Evolutionary conservation across 2,329 filamentous ascomycete genomes (phyloP).

Genomic region (Chlorencoelia australis): DNA sequence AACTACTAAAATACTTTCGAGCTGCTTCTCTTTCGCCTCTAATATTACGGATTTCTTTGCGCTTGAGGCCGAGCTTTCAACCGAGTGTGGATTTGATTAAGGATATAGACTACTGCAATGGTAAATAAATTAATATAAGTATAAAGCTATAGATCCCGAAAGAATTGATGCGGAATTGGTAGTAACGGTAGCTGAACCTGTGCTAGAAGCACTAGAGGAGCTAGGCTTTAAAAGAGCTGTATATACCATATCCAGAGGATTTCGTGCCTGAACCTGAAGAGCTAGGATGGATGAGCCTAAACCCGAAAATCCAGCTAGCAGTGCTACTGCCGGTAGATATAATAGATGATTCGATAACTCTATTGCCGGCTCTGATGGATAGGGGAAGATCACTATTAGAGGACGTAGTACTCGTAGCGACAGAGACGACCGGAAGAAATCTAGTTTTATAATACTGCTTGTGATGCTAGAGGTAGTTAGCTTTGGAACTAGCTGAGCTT

Average conservation of each 20-base stretch:
- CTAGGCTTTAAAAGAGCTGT: conserved; percentile 1
- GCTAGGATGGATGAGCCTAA: too few species aligned
- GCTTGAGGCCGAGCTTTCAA: too few species aligned
- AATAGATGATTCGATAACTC: conserved; percentile 5
- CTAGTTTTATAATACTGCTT: conserved; percentile 4
- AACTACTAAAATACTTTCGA: too few species aligned
- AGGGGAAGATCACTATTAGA: conserved; percentile 16
- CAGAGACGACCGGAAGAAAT: conserved; percentile 9
- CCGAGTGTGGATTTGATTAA: too few species aligned
- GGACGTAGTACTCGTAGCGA: conserved; percentile 8
- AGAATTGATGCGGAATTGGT: neutral
- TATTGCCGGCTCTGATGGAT: conserved; percentile 9
- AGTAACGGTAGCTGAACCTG: conserved; percentile 2
- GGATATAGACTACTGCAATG: too few species aligned
- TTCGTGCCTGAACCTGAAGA: conserved; percentile 6
- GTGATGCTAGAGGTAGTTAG: conserved; percentile 6
- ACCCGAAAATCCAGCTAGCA: conserved; percentile 2
- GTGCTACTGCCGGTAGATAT: conserved; percentile 2
- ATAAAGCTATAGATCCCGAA: conserved; percentile 14
- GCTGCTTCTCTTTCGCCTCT: too few species aligned
- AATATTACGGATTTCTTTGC: too few species aligned
- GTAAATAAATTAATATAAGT: too few species aligned
- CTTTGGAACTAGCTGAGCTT: conserved; percentile 10
- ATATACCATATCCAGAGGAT: conserved; percentile 3
- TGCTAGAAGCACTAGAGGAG: conserved; percentile 8